Percentiles rank a stretch among this genome's conserved stretches.
Conservation (phyloP, 306 rosid species). For the Begonia loranthoides region DNA sequence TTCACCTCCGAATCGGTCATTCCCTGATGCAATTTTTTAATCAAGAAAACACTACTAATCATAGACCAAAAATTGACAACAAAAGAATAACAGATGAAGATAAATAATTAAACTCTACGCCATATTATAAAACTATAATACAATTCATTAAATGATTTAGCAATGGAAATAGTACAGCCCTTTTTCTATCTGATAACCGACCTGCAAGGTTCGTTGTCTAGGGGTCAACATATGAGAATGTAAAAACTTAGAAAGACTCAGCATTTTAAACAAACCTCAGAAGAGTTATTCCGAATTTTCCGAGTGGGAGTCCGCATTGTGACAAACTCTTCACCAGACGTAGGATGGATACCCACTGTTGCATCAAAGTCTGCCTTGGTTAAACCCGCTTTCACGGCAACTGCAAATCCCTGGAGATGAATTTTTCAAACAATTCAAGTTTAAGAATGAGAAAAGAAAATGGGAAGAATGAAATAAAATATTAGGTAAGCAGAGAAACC, state of each 20-base stretch:
- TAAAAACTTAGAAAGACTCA: too few relatives aligned
- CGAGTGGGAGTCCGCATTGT: slow-evolving; percentile 86
- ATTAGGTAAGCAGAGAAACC: slow-evolving; percentile 31
- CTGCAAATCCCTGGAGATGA: slow-evolving; percentile 79
- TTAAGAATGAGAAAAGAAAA: neutral
- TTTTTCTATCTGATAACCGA: too few relatives aligned
- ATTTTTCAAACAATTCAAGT: slow-evolving; percentile 5
- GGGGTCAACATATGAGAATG: neutral
- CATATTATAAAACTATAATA: neutral
- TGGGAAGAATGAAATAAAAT: slow-evolving; percentile 7
- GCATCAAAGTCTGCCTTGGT: slow-evolving; percentile 84
- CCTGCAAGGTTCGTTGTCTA: neutral
- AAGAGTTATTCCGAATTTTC: slow-evolving; percentile 38
- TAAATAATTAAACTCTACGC: neutral
- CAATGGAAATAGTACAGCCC: neutral
- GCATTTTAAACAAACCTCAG: slow-evolving; percentile 43
- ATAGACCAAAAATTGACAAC: neutral
- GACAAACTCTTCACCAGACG: slow-evolving; percentile 90
- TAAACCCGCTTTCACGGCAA: slow-evolving; percentile 88
- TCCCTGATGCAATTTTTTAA: slow-evolving; percentile 31
- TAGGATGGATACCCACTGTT: slow-evolving; percentile 88
- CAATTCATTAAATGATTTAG: neutral
- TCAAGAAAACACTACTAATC: slow-evolving; percentile 10
- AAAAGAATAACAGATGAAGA: neutral
- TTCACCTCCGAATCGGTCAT: slow-evolving; percentile 42